Conservation (phyloP, 345 rosid genomes). For the Alliaria petiolata region DNA sequence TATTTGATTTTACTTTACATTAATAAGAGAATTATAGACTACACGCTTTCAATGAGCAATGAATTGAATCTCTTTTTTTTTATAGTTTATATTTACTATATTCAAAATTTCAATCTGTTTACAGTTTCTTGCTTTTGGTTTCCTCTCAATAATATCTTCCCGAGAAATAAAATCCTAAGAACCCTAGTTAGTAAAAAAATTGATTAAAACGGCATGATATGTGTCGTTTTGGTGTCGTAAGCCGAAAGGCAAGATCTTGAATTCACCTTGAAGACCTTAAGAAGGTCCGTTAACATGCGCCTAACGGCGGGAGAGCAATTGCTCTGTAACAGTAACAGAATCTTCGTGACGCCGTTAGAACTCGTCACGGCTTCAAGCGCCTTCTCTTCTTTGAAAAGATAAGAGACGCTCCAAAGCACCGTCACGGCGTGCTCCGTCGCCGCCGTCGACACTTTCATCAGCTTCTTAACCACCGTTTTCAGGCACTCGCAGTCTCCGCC, state of each 20-base stretch:
- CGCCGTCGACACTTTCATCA: constrained; percentile 62
- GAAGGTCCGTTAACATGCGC: constrained; percentile 72
- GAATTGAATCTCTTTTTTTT: constrained; percentile 23
- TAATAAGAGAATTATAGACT: constrained; percentile 11
- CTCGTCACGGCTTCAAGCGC: constrained; percentile 60
- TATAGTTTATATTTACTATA: constrained; percentile 26
- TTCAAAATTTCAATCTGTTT: constrained; percentile 30
- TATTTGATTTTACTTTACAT: constrained; percentile 20
- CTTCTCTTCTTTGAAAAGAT: constrained; percentile 56
- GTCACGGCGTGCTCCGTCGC: constrained; percentile 87
- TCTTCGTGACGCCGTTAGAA: constrained; percentile 65
- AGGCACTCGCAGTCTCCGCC: constrained; percentile 45
- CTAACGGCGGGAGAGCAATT: constrained; percentile 79
- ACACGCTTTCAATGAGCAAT: background rate
- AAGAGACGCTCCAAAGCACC: constrained; percentile 77
- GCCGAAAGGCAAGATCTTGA: constrained; percentile 62
- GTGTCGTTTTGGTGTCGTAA: constrained; percentile 90
- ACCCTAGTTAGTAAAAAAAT: background rate
- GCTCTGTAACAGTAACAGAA: constrained; percentile 84
- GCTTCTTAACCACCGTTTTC: constrained; percentile 56
- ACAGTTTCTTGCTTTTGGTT: constrained; percentile 10
- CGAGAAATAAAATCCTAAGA: constrained; percentile 11
- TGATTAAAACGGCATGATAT: constrained; percentile 84
- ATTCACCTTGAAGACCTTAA: constrained; percentile 63
- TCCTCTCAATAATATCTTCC: background rate